Percentiles rank a stretch among this genome's conserved stretches.
These are phyloP conservation scores for Rosa multiflora DNA, from an alignment of 306 rosid species.

Conservation along the genomic window DNA sequence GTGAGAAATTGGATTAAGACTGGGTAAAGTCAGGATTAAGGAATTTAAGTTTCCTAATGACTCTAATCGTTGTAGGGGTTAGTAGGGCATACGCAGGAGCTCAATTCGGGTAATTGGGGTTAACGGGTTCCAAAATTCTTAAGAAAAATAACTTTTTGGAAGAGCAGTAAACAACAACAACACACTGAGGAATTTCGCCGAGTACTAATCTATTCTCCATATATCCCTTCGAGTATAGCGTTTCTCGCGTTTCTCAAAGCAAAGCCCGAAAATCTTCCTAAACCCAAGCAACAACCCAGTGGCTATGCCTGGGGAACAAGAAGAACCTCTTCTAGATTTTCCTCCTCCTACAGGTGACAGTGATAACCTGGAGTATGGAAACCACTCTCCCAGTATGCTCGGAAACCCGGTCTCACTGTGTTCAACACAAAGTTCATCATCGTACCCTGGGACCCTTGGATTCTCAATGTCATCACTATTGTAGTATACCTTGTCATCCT, in stretches of 20 bases:
- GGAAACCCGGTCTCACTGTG: slow-evolving; percentile 30
- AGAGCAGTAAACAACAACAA: neutral
- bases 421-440: slow-evolving; percentile 20
- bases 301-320: slow-evolving; percentile 35
- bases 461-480: slow-evolving; percentile 43
- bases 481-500: slow-evolving; percentile 26
- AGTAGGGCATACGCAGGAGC: no score
- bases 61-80: no score
- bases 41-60: no score
- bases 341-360: slow-evolving; percentile 35
- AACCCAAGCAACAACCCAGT: slow-evolving; percentile 49
- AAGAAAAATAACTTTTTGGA: neutral
- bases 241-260: slow-evolving; percentile 36
- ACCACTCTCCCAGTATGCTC: slow-evolving; percentile 49
- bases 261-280: slow-evolving; percentile 48
- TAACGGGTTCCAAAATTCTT: neutral
- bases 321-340: slow-evolving; percentile 30
- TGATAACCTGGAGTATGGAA: slow-evolving; percentile 38
- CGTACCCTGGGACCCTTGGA: slow-evolving; percentile 36
- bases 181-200: neutral
- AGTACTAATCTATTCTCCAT: slow-evolving; percentile 26
- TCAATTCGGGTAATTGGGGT: no score
- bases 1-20: no score
- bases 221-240: slow-evolving; percentile 21
- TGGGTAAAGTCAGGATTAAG: no score